Conservation (phyloP, 495 filamentous ascomycete species). For the Cladorrhinum samala region DNA sequence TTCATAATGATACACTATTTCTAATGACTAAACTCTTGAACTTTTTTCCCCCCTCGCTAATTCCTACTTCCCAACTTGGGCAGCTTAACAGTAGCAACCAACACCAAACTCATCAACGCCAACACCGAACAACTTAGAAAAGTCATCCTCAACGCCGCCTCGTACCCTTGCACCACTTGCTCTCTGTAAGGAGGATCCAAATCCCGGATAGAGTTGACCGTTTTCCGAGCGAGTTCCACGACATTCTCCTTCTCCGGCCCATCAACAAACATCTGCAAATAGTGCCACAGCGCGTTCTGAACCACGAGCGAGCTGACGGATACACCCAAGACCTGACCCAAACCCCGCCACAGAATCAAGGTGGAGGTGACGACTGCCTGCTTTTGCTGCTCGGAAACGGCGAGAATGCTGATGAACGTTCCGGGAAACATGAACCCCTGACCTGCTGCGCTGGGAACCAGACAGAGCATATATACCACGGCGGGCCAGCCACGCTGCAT, state of each 20-base stretch:
- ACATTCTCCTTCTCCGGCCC: slow-evolving; percentile 39
- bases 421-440: slow-evolving; percentile 61
- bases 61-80: slow-evolving; percentile 48
- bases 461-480: slow-evolving; percentile 54
- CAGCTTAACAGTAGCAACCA: slow-evolving; percentile 48
- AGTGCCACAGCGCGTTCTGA: slow-evolving; percentile 61
- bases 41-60: slow-evolving; percentile 1
- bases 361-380: slow-evolving; percentile 73
- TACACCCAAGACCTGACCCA: slow-evolving; percentile 68
- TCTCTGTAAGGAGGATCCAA: slow-evolving; percentile 27
- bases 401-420: slow-evolving; percentile 61
- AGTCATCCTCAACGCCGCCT: slow-evolving; percentile 48
- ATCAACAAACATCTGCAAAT: slow-evolving; percentile 51
- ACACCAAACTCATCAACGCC: slow-evolving; percentile 41
- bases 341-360: slow-evolving; percentile 58
- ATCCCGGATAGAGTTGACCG: slow-evolving; percentile 39
- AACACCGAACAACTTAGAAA: slow-evolving; percentile 49
- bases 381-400: slow-evolving; percentile 59
- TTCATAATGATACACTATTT: not conserved
- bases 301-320: slow-evolving; percentile 65
- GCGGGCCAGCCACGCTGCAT: slow-evolving; percentile 50
- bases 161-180: slow-evolving; percentile 56
- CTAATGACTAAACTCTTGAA: not conserved
- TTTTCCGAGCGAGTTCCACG: slow-evolving; percentile 32
- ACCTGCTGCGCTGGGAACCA: slow-evolving; percentile 56